Base-by-base conservation (phyloP, 345 rosid genomes). In the Euclidium syriacum region DNA sequence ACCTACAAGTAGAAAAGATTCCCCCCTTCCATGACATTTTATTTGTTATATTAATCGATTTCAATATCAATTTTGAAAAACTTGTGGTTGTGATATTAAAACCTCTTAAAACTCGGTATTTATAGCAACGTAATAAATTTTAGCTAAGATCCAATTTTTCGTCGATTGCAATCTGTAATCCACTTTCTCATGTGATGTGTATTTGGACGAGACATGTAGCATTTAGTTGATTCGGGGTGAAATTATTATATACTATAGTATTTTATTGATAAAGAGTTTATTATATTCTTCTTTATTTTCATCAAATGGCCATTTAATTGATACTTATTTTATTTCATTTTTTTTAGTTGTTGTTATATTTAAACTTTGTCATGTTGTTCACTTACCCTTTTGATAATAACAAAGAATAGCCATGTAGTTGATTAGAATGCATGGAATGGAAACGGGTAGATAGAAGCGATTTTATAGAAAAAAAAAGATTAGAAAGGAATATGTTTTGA, bases 131-230 rank as follows among this genome's bases (percentile, higher is more conserved):
- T 58, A 30, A 68, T 67, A 51, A 68, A 18, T 52, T 42, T 27
- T 60, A 60, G 73, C 73, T 60, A 52, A 19, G 15, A 42, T 42
- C 65, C 62, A 59, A 53, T 25, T 38, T 22, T 19, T 35, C 35
- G 0, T 41, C 19, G 10, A 24, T 60, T 68, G 67, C 53, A 68
- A 43, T 52, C 73, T 68, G 61, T 68, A 60, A 41, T 52, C 73
- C 73, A 68, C 73, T 52, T 51, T 33, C 23, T 51, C 73, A 68
- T 60, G 73, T 68, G 67, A 33, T 43, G 52, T 58, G 60, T 30
- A 48, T 57, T 20, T 58, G 47, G 73, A 60, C 62, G 60, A 60
- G 62, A 60, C 73, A 68, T 59, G 5, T 67, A 10, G 47, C 53
- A 59, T 59, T 52, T 52, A 27, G 62, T 60, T 60, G 53, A 60